Base-by-base conservation (phyloP, 1,284 basidiomycete species). In the Porogramme epimiltina region DNA sequence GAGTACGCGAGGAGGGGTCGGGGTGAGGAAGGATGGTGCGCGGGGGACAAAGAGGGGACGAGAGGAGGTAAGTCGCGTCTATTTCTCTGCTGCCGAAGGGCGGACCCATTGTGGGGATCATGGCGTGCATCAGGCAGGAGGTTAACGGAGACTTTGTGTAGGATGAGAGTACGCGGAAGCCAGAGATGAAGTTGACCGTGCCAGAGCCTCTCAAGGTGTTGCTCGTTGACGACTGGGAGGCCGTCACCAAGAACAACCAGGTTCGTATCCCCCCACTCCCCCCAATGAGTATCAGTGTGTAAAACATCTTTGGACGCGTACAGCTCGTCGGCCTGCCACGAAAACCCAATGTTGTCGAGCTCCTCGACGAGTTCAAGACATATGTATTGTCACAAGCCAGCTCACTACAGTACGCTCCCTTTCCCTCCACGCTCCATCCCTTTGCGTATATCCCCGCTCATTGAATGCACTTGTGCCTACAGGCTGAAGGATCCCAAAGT, bases 201-300 rank as follows among this genome's bases (percentile, higher is more conserved):
- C 97, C 96, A 0, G 95, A 98, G 62, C 70, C 82, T 15, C 80
- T 99, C 58, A 98, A 98, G 70, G 79, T 89, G 26, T 80, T 91
- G 53, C 78, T 99, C 15, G 95, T 99, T 1, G 95, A 99, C 64
- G 97, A 99, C 64, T 99, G 96, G 96, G 96, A 99, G 73, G 86
- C 89, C 16, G 86, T 99, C 38, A 99, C 96, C 47, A 98, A 98
- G 75, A 93, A 95, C 66, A 87, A 86, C 64, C 90, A 92, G 81
- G 93, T 89, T 44, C 40, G 74, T 42, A 5, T 23, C 5, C 22
- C 3, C 5, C 16, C 15, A 15, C 8, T 38, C 6, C 13, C 9
- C 26, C 13, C 26, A 10, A 6, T n/a, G n/a, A n/a, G n/a, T n/a
- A n/a, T n/a, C n/a, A n/a, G n/a, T n/a, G n/a, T n/a, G 11, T 9